Conservation (phyloP, 352 stramenopile genomes). For the Thalassiosira livingstoniorum region DNA sequence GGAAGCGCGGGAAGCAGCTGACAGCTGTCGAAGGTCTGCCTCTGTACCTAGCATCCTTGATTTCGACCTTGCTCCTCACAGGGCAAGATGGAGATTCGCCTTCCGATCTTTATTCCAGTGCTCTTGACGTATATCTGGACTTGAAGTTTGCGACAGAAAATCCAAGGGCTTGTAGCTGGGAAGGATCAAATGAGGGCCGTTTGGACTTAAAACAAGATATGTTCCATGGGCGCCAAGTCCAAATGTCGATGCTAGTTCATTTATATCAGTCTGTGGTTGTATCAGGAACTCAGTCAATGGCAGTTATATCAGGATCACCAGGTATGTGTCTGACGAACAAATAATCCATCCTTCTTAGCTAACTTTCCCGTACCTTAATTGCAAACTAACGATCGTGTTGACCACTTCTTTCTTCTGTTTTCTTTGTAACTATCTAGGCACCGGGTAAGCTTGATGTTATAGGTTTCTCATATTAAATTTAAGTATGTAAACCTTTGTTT, state of each 20-base stretch:
- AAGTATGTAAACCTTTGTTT: too few species aligned
- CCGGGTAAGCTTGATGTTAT: too few species aligned
- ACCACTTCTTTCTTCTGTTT: not conserved
- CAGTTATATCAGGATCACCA: not conserved
- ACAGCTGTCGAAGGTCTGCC: slow-evolving; percentile 8
- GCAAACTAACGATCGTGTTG: not conserved
- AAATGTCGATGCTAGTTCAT: slow-evolving; percentile 3
- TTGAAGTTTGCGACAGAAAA: slow-evolving; percentile 16
- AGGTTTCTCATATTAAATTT: too few species aligned
- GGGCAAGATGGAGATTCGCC: not conserved
- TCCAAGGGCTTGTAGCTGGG: not conserved
- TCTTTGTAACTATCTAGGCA: not conserved
- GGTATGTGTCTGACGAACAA: not conserved
- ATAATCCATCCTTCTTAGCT: not conserved
- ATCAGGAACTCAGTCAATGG: not conserved
- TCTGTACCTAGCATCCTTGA: slow-evolving; percentile 25
- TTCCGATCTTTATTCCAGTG: slow-evolving; percentile 4
- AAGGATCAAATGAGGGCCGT: not conserved
- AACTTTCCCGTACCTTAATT: not conserved
- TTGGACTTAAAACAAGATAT: not conserved
- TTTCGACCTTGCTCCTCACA: slow-evolving; percentile 16
- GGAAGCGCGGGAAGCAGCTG: not conserved
- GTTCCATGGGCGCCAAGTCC: slow-evolving; percentile 20
- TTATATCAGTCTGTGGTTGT: slow-evolving; percentile 8
- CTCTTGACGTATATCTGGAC: slow-evolving; percentile 13